phyloP scores from a whole-genome alignment of 2,329 filamentous ascomycete species.

The Pseudocercospora cruenta region DNA sequence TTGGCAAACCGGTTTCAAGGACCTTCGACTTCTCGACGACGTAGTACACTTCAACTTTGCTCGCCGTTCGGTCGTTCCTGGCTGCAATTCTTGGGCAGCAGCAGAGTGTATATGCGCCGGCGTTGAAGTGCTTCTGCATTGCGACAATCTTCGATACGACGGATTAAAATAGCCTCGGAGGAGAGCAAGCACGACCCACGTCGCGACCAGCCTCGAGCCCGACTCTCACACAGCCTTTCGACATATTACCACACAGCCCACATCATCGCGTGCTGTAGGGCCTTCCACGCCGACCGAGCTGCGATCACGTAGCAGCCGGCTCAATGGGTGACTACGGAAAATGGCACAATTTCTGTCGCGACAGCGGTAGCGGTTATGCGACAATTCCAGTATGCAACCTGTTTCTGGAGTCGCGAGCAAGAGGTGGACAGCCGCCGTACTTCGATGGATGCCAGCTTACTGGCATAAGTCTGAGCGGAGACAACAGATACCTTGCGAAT shows the following conservation, averaged over 20 bases:
- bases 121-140: not conserved
- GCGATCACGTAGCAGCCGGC: not conserved
- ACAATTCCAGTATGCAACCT: constrained; percentile 60
- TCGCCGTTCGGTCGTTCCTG: not conserved
- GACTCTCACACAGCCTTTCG: not conserved
- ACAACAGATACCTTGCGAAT: constrained; percentile 70
- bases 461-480: constrained; percentile 73
- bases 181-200: constrained; percentile 4
- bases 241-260: not conserved
- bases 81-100: not conserved
- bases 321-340: constrained; percentile 39
- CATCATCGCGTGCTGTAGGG: not conserved
- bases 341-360: constrained; percentile 53
- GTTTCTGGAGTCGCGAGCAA: constrained; percentile 62
- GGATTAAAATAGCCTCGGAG: not conserved
- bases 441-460: constrained; percentile 68
- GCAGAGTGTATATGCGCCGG: not conserved
- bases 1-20: not conserved
- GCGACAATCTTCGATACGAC: not conserved
- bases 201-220: not conserved
- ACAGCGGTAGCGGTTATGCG: constrained; percentile 47
- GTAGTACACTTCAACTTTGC: not conserved
- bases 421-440: constrained; percentile 56
- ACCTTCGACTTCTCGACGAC: not conserved
- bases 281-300: not conserved